Evolutionary conservation across 2,329 filamentous ascomycete genomes (phyloP).

Genomic region (Pseudonectria foliicola): DNA sequence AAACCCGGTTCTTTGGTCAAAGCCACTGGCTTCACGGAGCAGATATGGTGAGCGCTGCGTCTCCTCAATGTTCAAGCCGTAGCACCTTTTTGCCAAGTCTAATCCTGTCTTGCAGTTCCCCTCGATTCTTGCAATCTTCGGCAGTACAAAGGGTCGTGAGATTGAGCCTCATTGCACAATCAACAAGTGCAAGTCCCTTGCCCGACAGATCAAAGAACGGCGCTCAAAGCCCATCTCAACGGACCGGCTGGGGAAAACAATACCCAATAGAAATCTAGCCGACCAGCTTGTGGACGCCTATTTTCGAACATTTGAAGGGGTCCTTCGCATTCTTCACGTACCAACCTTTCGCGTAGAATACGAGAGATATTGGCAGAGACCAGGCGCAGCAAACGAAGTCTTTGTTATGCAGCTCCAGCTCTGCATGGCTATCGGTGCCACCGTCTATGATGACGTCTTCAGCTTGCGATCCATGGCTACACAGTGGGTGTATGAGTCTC

Average conservation of each 20-base stretch:
- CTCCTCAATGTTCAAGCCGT: too few species aligned
- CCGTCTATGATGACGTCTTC: constrained; percentile 39
- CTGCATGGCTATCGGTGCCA: constrained; percentile 44
- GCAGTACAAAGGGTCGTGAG: constrained; percentile 19
- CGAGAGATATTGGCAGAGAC: constrained; percentile 39
- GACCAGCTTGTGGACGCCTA: constrained; percentile 47
- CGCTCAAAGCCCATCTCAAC: constrained; percentile 30
- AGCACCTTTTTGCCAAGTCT: background rate
- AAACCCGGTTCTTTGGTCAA: constrained; percentile 39
- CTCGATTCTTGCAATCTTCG: constrained; percentile 20
- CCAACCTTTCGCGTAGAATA: constrained; percentile 52
- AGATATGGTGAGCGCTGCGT: constrained; percentile 29
- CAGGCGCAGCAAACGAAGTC: constrained; percentile 29
- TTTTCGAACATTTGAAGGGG: constrained; percentile 48
- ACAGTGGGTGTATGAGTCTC: constrained; percentile 47
- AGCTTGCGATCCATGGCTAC: constrained; percentile 35
- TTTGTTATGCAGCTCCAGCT: constrained; percentile 49
- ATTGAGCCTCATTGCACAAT: constrained; percentile 27
- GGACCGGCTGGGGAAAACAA: constrained; percentile 30
- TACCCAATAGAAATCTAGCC: constrained; percentile 33
- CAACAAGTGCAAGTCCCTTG: constrained; percentile 34
- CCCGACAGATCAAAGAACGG: constrained; percentile 34
- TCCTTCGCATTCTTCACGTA: constrained; percentile 50
- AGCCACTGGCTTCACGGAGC: constrained; percentile 45
- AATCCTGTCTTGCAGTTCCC: constrained; percentile 21